Percentiles rank a stretch among this genome's conserved stretches.
These are phyloP conservation scores for Wickerhamiella qilinensis DNA, from an alignment of 805 yeast species.

Conservation along the genomic window DNA sequence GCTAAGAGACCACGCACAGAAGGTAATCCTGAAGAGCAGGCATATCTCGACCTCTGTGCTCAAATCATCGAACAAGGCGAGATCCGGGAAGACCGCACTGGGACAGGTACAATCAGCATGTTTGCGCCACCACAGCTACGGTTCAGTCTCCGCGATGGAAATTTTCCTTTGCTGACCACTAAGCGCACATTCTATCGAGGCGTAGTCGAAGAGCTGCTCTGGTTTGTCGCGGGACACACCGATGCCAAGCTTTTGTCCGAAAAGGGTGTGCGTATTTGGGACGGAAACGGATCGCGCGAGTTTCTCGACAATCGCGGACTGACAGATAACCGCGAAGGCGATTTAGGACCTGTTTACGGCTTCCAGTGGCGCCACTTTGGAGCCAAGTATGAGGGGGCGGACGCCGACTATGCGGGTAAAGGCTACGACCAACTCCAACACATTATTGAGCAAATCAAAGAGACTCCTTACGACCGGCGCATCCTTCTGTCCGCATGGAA, in stretches of 20 bases:
- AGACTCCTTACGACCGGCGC: constrained; percentile 86
- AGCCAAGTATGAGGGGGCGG: constrained; percentile 76
- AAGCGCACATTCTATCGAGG: constrained; percentile 83
- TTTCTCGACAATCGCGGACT: constrained; percentile 75
- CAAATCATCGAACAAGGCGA: constrained; percentile 75
- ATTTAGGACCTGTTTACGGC: constrained; percentile 95
- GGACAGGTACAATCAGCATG: constrained; percentile 82
- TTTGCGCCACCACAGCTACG: constrained; percentile 95
- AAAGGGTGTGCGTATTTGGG: constrained; percentile 94
- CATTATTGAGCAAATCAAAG: constrained; percentile 62
- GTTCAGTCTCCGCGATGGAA: constrained; percentile 53
- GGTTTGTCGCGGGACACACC: constrained; percentile 87
- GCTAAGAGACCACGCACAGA: background rate
- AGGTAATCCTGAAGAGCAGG: constrained; percentile 51
- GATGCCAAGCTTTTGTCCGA: constrained; percentile 67
- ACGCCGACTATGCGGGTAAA: constrained; percentile 69
- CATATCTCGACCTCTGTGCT: constrained; percentile 68
- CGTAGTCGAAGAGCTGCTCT: constrained; percentile 72
- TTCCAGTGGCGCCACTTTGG: constrained; percentile 99
- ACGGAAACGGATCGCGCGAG: constrained; percentile 92
- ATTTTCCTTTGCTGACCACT: constrained; percentile 82
- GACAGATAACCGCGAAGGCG: constrained; percentile 71
- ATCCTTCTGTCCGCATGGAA: constrained; percentile 97
- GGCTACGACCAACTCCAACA: constrained; percentile 84
- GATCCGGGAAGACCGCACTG: constrained; percentile 87